Conservation (phyloP, 2,329 filamentous ascomycete genomes). For the Camptophora hylomeconis region DNA sequence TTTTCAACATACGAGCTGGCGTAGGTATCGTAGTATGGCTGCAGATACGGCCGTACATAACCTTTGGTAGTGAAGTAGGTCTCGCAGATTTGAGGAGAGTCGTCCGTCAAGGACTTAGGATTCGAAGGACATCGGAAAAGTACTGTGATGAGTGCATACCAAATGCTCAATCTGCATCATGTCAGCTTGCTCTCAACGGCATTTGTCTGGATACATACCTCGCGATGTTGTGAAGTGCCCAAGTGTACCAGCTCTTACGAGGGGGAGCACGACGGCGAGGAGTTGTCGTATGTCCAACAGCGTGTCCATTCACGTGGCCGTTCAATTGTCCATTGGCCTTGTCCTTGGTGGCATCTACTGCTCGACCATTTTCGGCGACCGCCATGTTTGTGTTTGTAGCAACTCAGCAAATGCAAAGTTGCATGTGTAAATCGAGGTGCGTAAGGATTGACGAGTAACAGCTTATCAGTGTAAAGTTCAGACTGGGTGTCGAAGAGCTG, state of each 20-base stretch:
- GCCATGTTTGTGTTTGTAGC: too few relatives aligned
- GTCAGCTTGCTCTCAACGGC: constrained; percentile 2
- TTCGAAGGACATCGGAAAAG: constrained; percentile 70
- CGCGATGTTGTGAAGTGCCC: constrained; percentile 34
- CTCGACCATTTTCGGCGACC: constrained; percentile 25
- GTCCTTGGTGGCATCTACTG: constrained; percentile 19
- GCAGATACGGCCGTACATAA: constrained; percentile 59
- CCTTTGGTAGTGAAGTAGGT: constrained; percentile 58
- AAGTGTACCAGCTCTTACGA: constrained; percentile 14
- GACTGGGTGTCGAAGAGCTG: too few relatives aligned
- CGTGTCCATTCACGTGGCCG: constrained; percentile 1
- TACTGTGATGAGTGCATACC: constrained; percentile 73
- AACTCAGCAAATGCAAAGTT: too few relatives aligned
- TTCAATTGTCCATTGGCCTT: constrained; percentile 15
- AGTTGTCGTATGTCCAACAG: background rate
- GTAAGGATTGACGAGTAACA: too few relatives aligned
- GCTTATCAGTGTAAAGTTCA: too few relatives aligned
- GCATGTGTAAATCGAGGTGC: too few relatives aligned
- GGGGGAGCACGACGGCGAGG: constrained; percentile 2
- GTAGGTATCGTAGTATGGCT: constrained; percentile 77
- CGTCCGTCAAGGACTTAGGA: constrained; percentile 51
- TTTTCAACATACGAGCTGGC: constrained; percentile 69
- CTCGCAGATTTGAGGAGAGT: constrained; percentile 67
- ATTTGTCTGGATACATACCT: constrained; percentile 33
- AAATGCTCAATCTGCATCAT: constrained; percentile 54